Evolutionary conservation across 805 yeast species (phyloP).

Genomic region (Metschnikowia dekortorum): DNA sequence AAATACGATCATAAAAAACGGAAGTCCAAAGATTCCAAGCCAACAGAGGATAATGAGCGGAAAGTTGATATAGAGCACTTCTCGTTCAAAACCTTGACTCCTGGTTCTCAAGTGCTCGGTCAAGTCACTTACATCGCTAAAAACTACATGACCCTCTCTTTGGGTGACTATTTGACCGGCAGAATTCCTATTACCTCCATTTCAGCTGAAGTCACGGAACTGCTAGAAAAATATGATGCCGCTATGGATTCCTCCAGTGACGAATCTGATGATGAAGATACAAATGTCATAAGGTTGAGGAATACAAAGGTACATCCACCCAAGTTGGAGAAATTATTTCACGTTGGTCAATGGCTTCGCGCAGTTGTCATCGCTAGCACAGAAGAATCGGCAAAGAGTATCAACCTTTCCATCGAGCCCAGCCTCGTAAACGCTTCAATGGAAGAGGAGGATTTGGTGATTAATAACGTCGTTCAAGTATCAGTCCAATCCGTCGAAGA

Average conservation of each 20-base stretch:
- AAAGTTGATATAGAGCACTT: constrained; percentile 56
- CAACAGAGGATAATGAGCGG: constrained; percentile 21
- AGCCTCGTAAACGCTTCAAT: constrained; percentile 58
- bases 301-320: constrained; percentile 47
- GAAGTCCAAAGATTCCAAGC: constrained; percentile 15
- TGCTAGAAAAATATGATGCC: constrained; percentile 51
- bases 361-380: constrained; percentile 64
- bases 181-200: constrained; percentile 70
- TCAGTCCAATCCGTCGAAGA: constrained; percentile 81
- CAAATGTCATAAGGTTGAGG: constrained; percentile 22
- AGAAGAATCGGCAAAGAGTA: constrained; percentile 38
- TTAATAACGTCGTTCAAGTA: constrained; percentile 69
- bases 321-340: constrained; percentile 48
- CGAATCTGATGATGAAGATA: constrained; percentile 30
- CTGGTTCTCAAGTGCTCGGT: constrained; percentile 76
- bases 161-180: constrained; percentile 81
- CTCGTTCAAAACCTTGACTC: constrained; percentile 54
- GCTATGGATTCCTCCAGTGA: constrained; percentile 35
- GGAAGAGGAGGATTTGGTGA: constrained; percentile 58
- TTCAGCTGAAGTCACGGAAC: constrained; percentile 55
- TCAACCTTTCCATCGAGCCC: constrained; percentile 74
- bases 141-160: constrained; percentile 60
- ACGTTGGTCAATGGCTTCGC: constrained; percentile 80
- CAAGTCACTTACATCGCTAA: constrained; percentile 60
- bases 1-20: constrained; percentile 19